Conservation (phyloP, 306 rosid species). For the Quercus rubra region DNA sequence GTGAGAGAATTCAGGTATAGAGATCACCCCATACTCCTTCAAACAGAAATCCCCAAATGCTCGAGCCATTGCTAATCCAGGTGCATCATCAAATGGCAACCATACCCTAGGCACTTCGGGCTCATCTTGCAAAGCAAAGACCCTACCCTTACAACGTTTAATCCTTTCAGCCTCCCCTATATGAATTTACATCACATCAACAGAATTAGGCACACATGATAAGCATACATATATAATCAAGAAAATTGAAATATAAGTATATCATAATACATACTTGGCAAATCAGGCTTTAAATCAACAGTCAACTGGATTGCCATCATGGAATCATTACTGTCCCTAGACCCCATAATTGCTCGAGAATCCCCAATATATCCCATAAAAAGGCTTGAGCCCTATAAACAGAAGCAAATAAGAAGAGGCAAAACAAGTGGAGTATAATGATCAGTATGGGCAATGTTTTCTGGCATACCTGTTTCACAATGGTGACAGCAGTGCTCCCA, state of each 20-base stretch:
- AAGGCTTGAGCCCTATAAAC: constrained; percentile 72
- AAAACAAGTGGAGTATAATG: constrained; percentile 5
- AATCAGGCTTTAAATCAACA: constrained; percentile 93
- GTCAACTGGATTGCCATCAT: constrained; percentile 78
- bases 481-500: constrained; percentile 87
- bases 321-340: constrained; percentile 60
- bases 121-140: constrained; percentile 94
- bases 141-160: constrained; percentile 84
- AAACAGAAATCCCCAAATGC: constrained; percentile 96
- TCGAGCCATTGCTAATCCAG: constrained; percentile 99
- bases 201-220: constrained; percentile 12
- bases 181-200: constrained; percentile 7
- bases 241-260: neutral
- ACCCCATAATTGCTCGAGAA: constrained; percentile 92
- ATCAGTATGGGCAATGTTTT: constrained; percentile 2
- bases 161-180: constrained; percentile 94
- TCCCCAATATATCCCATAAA: constrained; percentile 88
- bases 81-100: constrained; percentile 95
- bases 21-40: constrained; percentile 96
- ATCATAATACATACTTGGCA: constrained; percentile 60
- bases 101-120: constrained; percentile 95
- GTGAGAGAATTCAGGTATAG: constrained; percentile 85
- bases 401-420: constrained; percentile 26
- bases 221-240: neutral
- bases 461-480: constrained; percentile 78